Evolutionary conservation across 495 filamentous ascomycete species (phyloP), one percentile per base, ranked within the genome.

Genomic region (Durotheca rogersii): DNA sequence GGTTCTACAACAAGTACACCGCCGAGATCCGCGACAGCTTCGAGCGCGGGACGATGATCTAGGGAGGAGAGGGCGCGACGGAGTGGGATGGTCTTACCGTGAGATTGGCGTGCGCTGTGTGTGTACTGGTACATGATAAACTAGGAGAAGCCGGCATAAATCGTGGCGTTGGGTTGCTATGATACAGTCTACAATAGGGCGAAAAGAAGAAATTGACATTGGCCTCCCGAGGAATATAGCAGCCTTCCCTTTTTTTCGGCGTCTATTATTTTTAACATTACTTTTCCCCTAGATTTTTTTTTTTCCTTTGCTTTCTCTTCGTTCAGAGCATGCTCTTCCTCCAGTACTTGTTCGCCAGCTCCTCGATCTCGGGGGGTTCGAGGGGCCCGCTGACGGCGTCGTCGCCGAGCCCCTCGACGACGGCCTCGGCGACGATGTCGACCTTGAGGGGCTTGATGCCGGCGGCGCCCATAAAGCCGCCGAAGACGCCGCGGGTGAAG

Each of bases 1-100:
- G 94, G 58, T 97, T 95, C 68, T 98, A 98, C 70, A 91, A 97
- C 74, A 95, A 96, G 81, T 98, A 98, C 69, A 98, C 93, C 27
- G 85, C 86, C 30, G 94, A 97, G 67, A 98, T 98, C 65, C 77
- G 93, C 65, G 93, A 97, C 65, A 95, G 88, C 67, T 97, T 98
- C 68, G 93, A 98, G 78, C 87, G 93, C 38, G 93, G 93, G 17
- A 98, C 93, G 12, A 88, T 87, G 79, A 83, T 94, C 56, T 89
- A 76, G 53, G 40, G 37, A 35, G 27, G 18, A 23, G 39, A 21
- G 7, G 14, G 27, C 36, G 40, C 32, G 7, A 32, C 30, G 27
- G 15, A 11, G 40, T 18, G 33, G 14, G 25, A 17, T 30, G 33
- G 45, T 44, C 19, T 17, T 49, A 16, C 54, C 27, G 9, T 27